Evolutionary conservation across 345 rosid genomes (phyloP), one percentile per base, ranked within the genome.

Genomic region (Populus simonii): DNA sequence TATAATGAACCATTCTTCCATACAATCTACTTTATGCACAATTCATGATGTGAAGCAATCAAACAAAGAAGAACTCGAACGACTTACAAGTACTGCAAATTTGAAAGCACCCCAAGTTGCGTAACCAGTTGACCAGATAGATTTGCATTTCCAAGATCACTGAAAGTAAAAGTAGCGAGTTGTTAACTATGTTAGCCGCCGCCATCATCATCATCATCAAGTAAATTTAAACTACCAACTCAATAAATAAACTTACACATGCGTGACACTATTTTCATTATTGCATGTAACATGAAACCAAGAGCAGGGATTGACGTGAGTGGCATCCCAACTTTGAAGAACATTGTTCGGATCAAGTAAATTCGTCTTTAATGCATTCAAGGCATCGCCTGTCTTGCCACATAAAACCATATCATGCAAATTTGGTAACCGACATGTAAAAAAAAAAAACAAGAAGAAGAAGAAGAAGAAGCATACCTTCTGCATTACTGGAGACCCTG

Each of bases 271-370:
- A 72, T 82, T 87, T 33, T 92, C 91, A 79, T 73, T 85, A 80
- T 84, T 91, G 86, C 98, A 94, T 51, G 97, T 92, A 63, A 94
- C 90, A 77, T 94, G 90, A 79, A 86, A 89, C 98, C 98, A 94
- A 29, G 92, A 88, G 87, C 97, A 94, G 11, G 97, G 98, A 85
- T 81, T 89, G 74, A 84, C 90, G 72, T 87, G 91, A 74, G 94
- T 88, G 45, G 96, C 36, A 84, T 91, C 93, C 98, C 98, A 94
- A 85, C 93, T 91, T 74, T 91, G 90, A 66, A 94, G 84, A 74
- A 90, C 88, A 59, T 83, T 90, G 79, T 88, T 87, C 75, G 98
- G 98, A 83, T 93, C 97, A 17, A 76, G 78, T 70, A 94, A 84
- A 80, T 82, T 89, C 69, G 79, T 80, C 89, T 85, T 94, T 80